Conservation (phyloP, 495 filamentous ascomycete genomes). For the Penicillium dipodomyicola region DNA sequence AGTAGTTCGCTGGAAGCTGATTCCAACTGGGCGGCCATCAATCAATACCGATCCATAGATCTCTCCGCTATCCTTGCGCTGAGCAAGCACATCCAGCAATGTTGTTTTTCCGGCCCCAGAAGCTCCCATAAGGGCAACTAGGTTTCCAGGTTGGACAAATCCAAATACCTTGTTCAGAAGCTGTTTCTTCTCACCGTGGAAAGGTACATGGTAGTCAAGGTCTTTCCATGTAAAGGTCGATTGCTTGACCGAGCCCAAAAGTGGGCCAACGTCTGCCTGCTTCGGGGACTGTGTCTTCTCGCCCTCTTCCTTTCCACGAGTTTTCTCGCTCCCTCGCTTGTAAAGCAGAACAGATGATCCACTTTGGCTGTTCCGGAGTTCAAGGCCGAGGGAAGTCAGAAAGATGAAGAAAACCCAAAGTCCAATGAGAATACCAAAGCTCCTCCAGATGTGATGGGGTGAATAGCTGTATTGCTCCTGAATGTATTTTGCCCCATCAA, state of each 20-base stretch:
- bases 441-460: constrained; percentile 65
- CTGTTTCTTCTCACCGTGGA: constrained; percentile 47
- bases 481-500: constrained; percentile 65
- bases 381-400: constrained; percentile 63
- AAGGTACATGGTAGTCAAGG: constrained; percentile 68
- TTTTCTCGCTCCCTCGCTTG: constrained; percentile 51
- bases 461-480: constrained; percentile 62
- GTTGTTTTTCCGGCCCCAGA: constrained; percentile 88
- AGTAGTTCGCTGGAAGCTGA: constrained; percentile 61
- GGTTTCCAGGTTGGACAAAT: constrained; percentile 73
- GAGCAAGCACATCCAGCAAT: constrained; percentile 48
- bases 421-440: constrained; percentile 74
- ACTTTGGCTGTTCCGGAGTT: constrained; percentile 59
- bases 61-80: constrained; percentile 49
- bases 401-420: constrained; percentile 71
- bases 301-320: constrained; percentile 28
- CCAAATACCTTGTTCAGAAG: constrained; percentile 73
- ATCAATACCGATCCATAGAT: constrained; percentile 49
- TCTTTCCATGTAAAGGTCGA: constrained; percentile 55
- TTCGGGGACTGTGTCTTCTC: constrained; percentile 9
- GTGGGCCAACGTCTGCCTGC: constrained; percentile 18
- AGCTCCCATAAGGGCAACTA: constrained; percentile 80
- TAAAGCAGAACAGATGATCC: constrained; percentile 63
- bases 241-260: constrained; percentile 29
- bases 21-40: constrained; percentile 44